phyloP scores from a whole-genome alignment of 169 alveolate genomes.

The Eimeria sp. region DNA sequence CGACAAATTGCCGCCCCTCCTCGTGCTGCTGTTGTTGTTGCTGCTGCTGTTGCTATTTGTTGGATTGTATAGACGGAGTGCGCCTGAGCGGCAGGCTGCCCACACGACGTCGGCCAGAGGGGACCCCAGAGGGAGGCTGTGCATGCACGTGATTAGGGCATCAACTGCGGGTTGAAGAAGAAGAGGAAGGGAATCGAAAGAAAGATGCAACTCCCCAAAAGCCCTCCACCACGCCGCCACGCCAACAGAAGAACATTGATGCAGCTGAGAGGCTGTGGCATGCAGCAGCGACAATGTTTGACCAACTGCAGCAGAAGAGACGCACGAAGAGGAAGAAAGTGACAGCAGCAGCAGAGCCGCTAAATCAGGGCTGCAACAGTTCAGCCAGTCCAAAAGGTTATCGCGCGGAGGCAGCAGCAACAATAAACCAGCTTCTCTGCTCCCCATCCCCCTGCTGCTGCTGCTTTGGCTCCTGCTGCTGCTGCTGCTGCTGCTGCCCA shows the following conservation, averaged over 20 bases:
- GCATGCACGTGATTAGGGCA: background rate
- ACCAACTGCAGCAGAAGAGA: too few species aligned
- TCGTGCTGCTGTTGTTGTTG: background rate
- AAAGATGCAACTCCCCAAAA: background rate
- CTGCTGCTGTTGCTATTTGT: background rate
- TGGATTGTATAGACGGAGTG: background rate
- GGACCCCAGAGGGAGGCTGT: background rate
- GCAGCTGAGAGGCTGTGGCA: background rate
- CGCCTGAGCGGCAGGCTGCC: background rate
- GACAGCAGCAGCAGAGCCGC: conserved; percentile 23
- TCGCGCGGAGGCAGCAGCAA: background rate
- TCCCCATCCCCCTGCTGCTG: conserved; percentile 8
- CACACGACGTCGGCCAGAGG: conserved; percentile 15
- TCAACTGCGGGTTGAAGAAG: background rate
- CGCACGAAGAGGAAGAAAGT: background rate
- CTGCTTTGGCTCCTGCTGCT: conserved; percentile 16
- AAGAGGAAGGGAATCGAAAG: background rate
- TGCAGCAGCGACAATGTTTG: background rate
- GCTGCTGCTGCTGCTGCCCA: background rate
- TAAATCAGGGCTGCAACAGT: conserved; percentile 2
- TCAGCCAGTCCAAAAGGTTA: background rate
- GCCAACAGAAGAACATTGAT: background rate
- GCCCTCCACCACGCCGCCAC: conserved; percentile 48
- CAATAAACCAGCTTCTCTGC: background rate
- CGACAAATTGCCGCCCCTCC: background rate